Evolutionary conservation across 73 alveolate species (phyloP).

Genomic region (Urostyla sp.): DNA sequence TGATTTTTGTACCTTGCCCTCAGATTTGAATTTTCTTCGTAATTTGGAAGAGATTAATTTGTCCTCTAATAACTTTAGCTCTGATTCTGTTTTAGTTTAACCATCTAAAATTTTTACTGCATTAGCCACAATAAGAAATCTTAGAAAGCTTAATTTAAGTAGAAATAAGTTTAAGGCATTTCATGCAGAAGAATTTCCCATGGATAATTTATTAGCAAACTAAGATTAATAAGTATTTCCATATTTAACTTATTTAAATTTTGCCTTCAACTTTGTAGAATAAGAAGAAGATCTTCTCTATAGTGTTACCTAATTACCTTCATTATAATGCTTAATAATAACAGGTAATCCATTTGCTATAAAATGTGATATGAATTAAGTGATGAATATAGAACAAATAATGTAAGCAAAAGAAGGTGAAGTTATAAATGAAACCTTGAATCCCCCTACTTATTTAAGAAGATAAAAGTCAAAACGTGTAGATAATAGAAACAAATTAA

Average conservation of each 20-base stretch:
- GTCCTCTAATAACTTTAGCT: slow-evolving; percentile 57
- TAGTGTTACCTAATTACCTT: slow-evolving; percentile 30
- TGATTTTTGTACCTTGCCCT: slow-evolving; percentile 71
- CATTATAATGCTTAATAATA: slow-evolving; percentile 29
- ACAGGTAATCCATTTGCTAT: slow-evolving; percentile 73
- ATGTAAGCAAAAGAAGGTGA: not conserved
- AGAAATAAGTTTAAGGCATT: slow-evolving; percentile 69
- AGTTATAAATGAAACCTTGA: slow-evolving; percentile 36
- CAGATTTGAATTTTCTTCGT: slow-evolving; percentile 37
- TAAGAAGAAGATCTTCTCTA: slow-evolving; percentile 57
- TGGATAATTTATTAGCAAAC: slow-evolving; percentile 7
- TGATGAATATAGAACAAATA: slow-evolving; percentile 25
- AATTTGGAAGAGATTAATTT: slow-evolving; percentile 44
- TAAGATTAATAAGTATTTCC: slow-evolving; percentile 8
- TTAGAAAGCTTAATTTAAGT: slow-evolving; percentile 54
- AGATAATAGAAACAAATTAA: slow-evolving; percentile 11
- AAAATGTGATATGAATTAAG: slow-evolving; percentile 27
- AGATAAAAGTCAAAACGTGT: slow-evolving; percentile 29
- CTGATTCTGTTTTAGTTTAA: slow-evolving; percentile 63
- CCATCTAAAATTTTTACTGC: slow-evolving; percentile 61
- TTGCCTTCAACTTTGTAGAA: slow-evolving; percentile 65
- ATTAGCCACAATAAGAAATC: slow-evolving; percentile 50
- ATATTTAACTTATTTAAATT: slow-evolving; percentile 45
- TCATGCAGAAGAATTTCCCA: slow-evolving; percentile 60
- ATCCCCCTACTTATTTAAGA: slow-evolving; percentile 54